Conservation (phyloP, 768 basidiomycete species). For the Trametes elegans region DNA sequence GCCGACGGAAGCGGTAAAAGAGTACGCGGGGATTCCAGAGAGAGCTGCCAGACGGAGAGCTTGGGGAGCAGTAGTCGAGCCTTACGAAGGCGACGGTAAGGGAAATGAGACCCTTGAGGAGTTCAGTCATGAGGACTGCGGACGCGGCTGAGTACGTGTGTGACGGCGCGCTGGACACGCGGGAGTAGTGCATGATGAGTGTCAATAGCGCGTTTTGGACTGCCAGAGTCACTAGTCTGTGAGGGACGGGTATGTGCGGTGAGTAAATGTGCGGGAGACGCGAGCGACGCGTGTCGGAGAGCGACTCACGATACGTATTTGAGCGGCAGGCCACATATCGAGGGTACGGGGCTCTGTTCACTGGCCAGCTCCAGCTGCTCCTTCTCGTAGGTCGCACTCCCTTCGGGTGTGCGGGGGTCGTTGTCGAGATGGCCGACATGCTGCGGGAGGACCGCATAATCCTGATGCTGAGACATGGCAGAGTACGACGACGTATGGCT, state of each 20-base stretch:
- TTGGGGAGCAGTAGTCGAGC: constrained; percentile 40
- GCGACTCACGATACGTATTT: constrained; percentile 57
- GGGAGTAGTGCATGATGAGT: constrained; percentile 96
- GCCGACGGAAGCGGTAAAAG: constrained; percentile 48
- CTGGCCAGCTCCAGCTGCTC: constrained; percentile 41
- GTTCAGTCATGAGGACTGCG: constrained; percentile 91
- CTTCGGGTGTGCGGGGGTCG: constrained; percentile 19
- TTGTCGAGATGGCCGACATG: constrained; percentile 23
- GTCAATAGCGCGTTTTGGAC: constrained; percentile 90
- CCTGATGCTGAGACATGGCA: constrained; percentile 26
- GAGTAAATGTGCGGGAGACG: neutral
- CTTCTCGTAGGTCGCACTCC: constrained; percentile 23
- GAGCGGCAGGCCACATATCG: constrained; percentile 66
- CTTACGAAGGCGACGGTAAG: constrained; percentile 77
- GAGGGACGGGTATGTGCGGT: neutral
- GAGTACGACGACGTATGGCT: constrained; percentile 3
- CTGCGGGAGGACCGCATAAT: constrained; percentile 22
- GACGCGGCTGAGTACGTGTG: constrained; percentile 88
- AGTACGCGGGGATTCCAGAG: constrained; percentile 37
- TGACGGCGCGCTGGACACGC: constrained; percentile 73
- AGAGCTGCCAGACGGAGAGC: constrained; percentile 31
- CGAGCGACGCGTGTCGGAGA: constrained; percentile 6
- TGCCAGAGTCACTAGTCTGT: constrained; percentile 80
- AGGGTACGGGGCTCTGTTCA: constrained; percentile 43
- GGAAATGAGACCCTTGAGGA: constrained; percentile 89